Percentiles rank a stretch among this genome's conserved stretches.
Conservation (phyloP, 495 filamentous ascomycete species). For the Penicillium canariense region DNA sequence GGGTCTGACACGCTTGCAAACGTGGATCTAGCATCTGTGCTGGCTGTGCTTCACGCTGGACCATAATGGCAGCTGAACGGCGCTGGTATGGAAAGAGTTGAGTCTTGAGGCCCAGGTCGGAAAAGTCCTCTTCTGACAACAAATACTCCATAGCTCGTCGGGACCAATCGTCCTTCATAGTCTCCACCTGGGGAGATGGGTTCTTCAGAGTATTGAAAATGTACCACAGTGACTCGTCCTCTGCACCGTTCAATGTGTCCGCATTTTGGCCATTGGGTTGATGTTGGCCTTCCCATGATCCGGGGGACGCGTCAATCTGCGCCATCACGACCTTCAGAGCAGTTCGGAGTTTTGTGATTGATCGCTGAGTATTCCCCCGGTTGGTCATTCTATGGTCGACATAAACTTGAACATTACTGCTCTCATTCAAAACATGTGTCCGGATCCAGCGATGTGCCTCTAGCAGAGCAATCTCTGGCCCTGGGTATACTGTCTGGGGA, state of each 20-base stretch:
- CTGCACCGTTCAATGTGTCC: conserved; percentile 16
- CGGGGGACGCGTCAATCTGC: conserved; percentile 53
- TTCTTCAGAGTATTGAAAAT: conserved; percentile 84
- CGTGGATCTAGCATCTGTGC: conserved; percentile 70
- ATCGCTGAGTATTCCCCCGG: conserved; percentile 45
- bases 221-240: conserved; percentile 68
- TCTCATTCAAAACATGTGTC: conserved; percentile 10
- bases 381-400: conserved; percentile 66
- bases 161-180: conserved; percentile 54
- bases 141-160: conserved; percentile 62
- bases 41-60: conserved; percentile 73
- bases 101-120: conserved; percentile 62
- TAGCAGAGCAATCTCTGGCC: conserved; percentile 23
- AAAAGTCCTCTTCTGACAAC: conserved; percentile 38
- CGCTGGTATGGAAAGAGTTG: conserved; percentile 75
- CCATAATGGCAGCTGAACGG: conserved; percentile 79
- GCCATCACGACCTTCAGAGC: conserved; percentile 52
- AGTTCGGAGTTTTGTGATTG: conserved; percentile 39
- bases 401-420: conserved; percentile 53
- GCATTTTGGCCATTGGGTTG: not conserved
- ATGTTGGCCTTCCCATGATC: conserved; percentile 55
- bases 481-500: conserved; percentile 7
- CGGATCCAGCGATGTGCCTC: conserved; percentile 36
- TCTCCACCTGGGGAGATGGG: conserved; percentile 56
- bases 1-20: conserved; percentile 54